Evolutionary conservation across 2,329 filamentous ascomycete species (phyloP), one percentile per base, ranked within the genome.

Genomic region (Pleomassaria siparia): DNA sequence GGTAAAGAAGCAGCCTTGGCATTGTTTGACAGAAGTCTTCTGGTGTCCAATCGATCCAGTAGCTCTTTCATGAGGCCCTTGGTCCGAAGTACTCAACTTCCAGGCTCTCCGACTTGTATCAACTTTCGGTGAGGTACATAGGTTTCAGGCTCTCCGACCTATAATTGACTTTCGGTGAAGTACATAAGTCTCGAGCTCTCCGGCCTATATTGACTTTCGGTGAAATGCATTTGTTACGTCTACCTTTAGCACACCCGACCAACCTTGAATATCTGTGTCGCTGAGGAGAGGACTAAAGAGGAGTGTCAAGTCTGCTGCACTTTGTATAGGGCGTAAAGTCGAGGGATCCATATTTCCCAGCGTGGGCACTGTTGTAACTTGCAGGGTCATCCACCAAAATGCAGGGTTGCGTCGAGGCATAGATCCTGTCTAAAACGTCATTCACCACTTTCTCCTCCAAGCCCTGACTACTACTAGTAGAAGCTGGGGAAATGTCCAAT

Each of bases 351-450:
- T 70, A 75, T 4, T 53, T 64, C 2, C 75, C 78, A 4, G 69
- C 66, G 46, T 80, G 80, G 3, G 79, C 60, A 2, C 80, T 79
- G 47, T 78, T 69, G 47, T 76, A 76, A 36, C 78, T 80, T n/a
- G 71, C 72, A 43, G 78, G 72, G 1, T 77, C 78, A 50, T 83
- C 80, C 0, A 81, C 74, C 2, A 81, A 56, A 43, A 83, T 78
- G 40, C 77, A 56, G 0, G 79, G 79, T 40, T 73, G 72, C 44
- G 76, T 74, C 1, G 77, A 71, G 0, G 58, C 51, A 40, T 77
- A 73, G 0, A 82, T 70, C 12, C 65, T 70, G 1, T 67, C 60
- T 5, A 80, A 32, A n/a, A 79, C 59, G 2, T 50, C 58, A 2
- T 60, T 54, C 2, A 77, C 47, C 6, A 64, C 65, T 53, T 24